Evolutionary conservation across 192 early-diverging fungal species (phyloP).

Genomic region (Mortierella antarctica): DNA sequence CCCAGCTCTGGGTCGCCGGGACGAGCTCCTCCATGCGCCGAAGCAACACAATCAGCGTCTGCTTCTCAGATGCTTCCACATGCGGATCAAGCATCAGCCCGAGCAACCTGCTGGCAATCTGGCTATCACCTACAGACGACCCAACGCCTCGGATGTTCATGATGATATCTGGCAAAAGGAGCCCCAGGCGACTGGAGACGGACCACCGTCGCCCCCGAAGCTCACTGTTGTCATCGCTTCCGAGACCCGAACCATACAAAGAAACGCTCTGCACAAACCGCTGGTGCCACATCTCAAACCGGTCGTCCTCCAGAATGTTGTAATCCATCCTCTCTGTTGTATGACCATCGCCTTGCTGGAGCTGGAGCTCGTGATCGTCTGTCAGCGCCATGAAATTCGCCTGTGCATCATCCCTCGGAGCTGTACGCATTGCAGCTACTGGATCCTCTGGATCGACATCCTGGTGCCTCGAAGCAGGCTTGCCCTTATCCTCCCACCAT

Average conservation of each 20-base stretch:
- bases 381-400: neutral
- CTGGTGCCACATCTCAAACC: conserved; percentile 40
- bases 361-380: neutral
- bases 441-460: conserved; percentile 5
- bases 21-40: conserved; percentile 36
- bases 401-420: conserved; percentile 16
- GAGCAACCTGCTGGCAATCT: conserved; percentile 24
- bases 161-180: conserved; percentile 33
- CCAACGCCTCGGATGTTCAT: conserved; percentile 6
- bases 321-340: conserved; percentile 7
- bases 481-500: conserved; percentile 38
- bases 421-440: no score
- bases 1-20: conserved; percentile 24
- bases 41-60: conserved; percentile 25
- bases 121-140: conserved; percentile 13
- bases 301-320: conserved; percentile 37
- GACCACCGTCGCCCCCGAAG: neutral
- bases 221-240: neutral
- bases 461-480: neutral
- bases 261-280: conserved; percentile 39
- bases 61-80: conserved; percentile 8
- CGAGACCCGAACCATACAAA: neutral
- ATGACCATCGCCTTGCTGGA: neutral
- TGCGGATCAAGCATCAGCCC: conserved; percentile 22
- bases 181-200: conserved; percentile 18